Evolutionary conservation across 1,284 basidiomycete species (phyloP), one percentile per base, ranked within the genome.

Genomic region (Phlebopus sp.): DNA sequence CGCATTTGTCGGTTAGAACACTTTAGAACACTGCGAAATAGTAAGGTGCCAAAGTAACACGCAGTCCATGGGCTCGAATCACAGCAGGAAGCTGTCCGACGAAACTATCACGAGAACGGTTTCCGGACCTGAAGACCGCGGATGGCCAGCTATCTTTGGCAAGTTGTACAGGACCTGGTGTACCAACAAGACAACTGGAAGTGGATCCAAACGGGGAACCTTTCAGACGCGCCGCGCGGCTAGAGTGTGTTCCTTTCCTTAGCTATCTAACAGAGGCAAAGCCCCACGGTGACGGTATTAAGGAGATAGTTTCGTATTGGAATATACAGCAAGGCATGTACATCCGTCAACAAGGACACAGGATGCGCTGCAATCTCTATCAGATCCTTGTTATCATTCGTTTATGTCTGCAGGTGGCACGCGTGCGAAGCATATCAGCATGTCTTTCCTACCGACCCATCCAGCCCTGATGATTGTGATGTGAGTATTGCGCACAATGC

Each of bases 381-480:
- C 37, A 40, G 18, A 42, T 39, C 15, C 32, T 25, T 23, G 25
- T 32, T 36, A 50, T 32, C 29, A 25, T 31, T 46, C 34, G 46
- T 49, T 18, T 14, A 38, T 44, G 6, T 25, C 25, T 19, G 36
- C 36, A 21, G 18, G 2, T 37, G 37, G 23, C 35, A 44, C 35
- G 11, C 27, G 44, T 31, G 30, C 15, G 34, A 38, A 49, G 42
- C 29, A 47, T 30, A 35, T 42, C 29, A 45, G 14, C 15, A 43
- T 52, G 42, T 21, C 37, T 30, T 42, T 18, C 9, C 54, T 52
- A 83, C 55, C 81, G 77, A 46, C 81, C 81, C 82, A 83, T 82
- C 81, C 81, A 84, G 34, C 81, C 81, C 81, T 83, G 62, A 51
- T 38, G 23, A 48, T 30, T 29, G 44, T 41, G 54, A 55, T 34